Evolutionary conservation across 2,329 filamentous ascomycete species (phyloP), one percentile per base, ranked within the genome.

Genomic region (Fusarium sp.): DNA sequence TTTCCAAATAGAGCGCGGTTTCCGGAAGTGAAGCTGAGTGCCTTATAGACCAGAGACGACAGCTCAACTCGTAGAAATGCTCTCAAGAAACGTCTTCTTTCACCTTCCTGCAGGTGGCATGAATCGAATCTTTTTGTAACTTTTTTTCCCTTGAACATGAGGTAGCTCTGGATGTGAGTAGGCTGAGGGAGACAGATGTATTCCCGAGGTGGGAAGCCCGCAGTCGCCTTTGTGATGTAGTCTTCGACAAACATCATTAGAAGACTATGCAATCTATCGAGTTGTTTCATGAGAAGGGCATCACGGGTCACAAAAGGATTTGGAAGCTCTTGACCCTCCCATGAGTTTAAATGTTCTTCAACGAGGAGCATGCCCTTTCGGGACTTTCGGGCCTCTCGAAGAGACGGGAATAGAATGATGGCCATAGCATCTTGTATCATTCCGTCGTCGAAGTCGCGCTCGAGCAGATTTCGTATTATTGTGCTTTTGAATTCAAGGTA

Each of bases 201-300:
- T 17, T 72, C 64, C 17, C 73, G 58, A 13, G 70, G 70, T 7
- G 57, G 70, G 15, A 69, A 74, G 8, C 38, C 18, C 8, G 67
- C 67, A 6, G 62, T 72, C 12, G 70, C 67, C n/a, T 75, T 75
- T 15, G 67, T 65, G 6, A 75, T 42, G 39, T 75, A 75, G 44
- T 72, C 70, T 18, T 69, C 70, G 13, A 73, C 66, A 17, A 73
- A 72, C 3, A 69, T n/a, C 9, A 73, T 26, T 0, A 75, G 22
- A 42, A 57, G 38, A 7, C 44, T 56, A 36, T 67, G 58, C 10
- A 73, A 22, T 39, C 47, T 63, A 22, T 69, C 48, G 6, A 73
- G 33, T 18, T 66, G 17, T 5, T 51, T n/a, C 15, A 74, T 18
- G 24, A 71, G 58, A 9, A 7, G 4, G 14, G 28, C 1, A 54